Evolutionary conservation across 352 stramenopile species (phyloP), one percentile per base, ranked within the genome.

Genomic region (Pythium phragmitis): DNA sequence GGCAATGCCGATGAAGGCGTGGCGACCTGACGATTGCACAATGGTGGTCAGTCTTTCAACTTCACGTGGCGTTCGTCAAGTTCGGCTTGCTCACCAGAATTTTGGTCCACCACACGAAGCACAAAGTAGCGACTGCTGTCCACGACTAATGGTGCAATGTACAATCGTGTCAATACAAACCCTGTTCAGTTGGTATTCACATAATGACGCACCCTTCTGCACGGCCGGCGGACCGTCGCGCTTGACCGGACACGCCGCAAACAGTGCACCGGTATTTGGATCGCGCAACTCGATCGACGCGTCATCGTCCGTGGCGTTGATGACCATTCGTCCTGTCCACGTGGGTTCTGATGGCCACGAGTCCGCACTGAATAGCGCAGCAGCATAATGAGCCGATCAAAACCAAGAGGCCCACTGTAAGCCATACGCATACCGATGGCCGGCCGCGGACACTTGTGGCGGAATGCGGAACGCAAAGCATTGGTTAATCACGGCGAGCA

Each of bases 71-170:
- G 1, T 16, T 26, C n/a, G 19, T 33, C 16, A 53, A 56, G 37
- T 21, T 56, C 56, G 58, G 3, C 11, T 4, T 21, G 42, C 67
- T 36, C 33, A 88, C 80, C 77, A 53, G 81, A 88, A 9, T 84
- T 82, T 34, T 82, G 84, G 78, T 97, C 94, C 43, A 96, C 90
- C 65, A 96, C 93, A 37, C 90, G 74, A 26, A 98, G 67, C 2
- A 98, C 92, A 79, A 98, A 98, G 76, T 98, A 98, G n/a, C 92
- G 76, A 68, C 85, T 96, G 42, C 87, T 97, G 57, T 98, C 92
- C 2, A 97, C 84, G 28, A 90, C 81, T 87, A 55, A 0, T 7
- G 57, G 17, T 52, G 47, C 23, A 50, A 51, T 14, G 23, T 8
- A 52, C 19, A 50, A 17, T 17, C 39, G 48, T 36, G 39, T 65